Evolutionary conservation across 2,329 filamentous ascomycete species (phyloP).

Genomic region (Sporothrix euskadiensis): DNA sequence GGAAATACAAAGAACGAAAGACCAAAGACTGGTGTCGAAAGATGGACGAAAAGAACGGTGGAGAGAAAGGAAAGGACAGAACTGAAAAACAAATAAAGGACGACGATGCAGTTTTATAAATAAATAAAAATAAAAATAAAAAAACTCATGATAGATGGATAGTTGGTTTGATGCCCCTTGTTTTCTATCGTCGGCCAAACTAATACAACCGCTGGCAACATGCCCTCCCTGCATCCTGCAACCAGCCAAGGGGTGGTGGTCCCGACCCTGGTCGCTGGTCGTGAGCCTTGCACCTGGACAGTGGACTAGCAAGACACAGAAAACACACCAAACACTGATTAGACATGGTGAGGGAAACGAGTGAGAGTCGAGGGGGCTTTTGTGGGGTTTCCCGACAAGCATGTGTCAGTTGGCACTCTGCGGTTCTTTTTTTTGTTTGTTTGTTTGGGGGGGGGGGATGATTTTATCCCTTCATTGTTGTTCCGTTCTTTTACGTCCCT

Average conservation of each 20-base stretch:
- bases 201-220: neutral
- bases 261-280: neutral
- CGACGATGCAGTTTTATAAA: neutral
- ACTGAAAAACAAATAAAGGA: neutral
- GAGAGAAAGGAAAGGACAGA: neutral
- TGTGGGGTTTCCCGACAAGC: constrained; percentile 6
- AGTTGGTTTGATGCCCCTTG: neutral
- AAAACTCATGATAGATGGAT: neutral
- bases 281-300: neutral
- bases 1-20: constrained; percentile 1
- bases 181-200: constrained; percentile 3
- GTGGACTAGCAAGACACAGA: neutral
- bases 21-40: neutral
- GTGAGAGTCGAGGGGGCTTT: neutral
- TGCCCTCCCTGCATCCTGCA: neutral
- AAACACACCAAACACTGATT: neutral
- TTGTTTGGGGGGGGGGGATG: no score
- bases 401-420: neutral
- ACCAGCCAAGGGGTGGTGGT: neutral
- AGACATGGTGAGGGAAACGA: neutral
- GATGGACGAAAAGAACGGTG: constrained; percentile 9
- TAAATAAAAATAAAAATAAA: neutral
- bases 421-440: neutral
- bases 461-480: neutral
- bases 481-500: neutral